Conservation (phyloP, 768 basidiomycete species). For the Gymnopilus dilepis region DNA sequence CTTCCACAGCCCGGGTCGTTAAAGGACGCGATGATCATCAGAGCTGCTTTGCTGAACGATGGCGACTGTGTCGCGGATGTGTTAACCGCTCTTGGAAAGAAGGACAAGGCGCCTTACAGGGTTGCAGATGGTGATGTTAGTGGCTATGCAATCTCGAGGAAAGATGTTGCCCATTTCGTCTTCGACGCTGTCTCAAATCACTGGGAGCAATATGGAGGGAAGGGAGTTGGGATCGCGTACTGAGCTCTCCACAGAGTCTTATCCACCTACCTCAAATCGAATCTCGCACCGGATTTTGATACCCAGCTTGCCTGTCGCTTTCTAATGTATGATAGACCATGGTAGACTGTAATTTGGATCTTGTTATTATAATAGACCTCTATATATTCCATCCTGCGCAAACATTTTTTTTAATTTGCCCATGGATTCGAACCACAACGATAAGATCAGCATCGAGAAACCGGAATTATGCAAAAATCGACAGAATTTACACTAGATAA, state of each 20-base stretch:
- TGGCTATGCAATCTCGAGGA: constrained; percentile 56
- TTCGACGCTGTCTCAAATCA: constrained; percentile 48
- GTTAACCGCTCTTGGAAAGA: constrained; percentile 23
- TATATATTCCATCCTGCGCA: too few species aligned
- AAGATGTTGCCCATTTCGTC: constrained; percentile 70
- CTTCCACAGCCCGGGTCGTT: constrained; percentile 49
- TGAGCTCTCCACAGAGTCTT: constrained; percentile 27
- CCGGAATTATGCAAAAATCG: background rate
- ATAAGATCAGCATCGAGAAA: background rate
- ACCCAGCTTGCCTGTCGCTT: too few species aligned
- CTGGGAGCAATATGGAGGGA: constrained; percentile 60
- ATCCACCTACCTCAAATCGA: too few species aligned
- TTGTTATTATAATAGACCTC: too few species aligned
- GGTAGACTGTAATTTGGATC: too few species aligned
- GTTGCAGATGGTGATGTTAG: constrained; percentile 46
- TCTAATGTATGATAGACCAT: too few species aligned
- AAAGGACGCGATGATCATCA: constrained; percentile 51
- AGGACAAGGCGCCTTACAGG: constrained; percentile 44
- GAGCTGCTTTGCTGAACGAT: constrained; percentile 59
- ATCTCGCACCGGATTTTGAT: too few species aligned
- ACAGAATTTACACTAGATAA: constrained; percentile 4
- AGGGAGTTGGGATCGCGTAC: constrained; percentile 53
- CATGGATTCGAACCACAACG: too few species aligned
- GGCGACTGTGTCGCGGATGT: constrained; percentile 46
- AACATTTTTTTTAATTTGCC: too few species aligned